Percentiles rank a stretch among this genome's conserved stretches.
phyloP scores from a whole-genome alignment of 352 stramenopile genomes.

The Phytophthora pisi region DNA sequence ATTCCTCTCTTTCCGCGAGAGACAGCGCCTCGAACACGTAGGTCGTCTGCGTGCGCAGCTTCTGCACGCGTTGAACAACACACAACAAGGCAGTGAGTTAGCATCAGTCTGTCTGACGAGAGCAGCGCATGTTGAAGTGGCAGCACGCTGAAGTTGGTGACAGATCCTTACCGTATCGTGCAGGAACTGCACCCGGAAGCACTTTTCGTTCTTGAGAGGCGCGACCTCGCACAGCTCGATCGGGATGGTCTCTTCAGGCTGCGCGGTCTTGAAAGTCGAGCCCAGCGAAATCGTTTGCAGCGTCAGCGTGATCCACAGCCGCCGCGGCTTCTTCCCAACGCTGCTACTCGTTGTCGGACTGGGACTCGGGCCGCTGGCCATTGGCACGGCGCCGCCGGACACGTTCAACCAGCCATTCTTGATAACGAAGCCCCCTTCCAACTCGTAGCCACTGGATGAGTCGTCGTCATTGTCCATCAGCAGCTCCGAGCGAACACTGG shows the following conservation, averaged over 20 bases:
- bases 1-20: conserved; percentile 73
- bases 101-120: conserved; percentile 4
- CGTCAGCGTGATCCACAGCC: conserved; percentile 83
- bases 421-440: conserved; percentile 78
- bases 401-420: conserved; percentile 90
- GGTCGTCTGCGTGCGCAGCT: conserved; percentile 40
- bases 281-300: conserved; percentile 72
- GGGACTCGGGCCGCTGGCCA: conserved; percentile 6
- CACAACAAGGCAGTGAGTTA: conserved; percentile 16
- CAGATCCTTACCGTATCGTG: conserved; percentile 29
- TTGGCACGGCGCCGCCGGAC: conserved; percentile 38
- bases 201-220: conserved; percentile 54
- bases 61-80: conserved; percentile 24
- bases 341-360: conserved; percentile 21
- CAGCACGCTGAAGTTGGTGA: conserved; percentile 8
- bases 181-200: conserved; percentile 64
- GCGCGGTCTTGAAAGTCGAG: conserved; percentile 66
- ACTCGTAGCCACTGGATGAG: conserved; percentile 56
- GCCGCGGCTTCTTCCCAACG: conserved; percentile 43
- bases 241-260: conserved; percentile 69
- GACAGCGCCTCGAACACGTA: conserved; percentile 77
- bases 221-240: conserved; percentile 66
- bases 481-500: conserved; percentile 65
- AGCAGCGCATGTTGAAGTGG: neutral
- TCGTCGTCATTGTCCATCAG: conserved; percentile 77